These are phyloP conservation scores for Solanum medicagineum DNA, from an alignment of 257 asterid genomes.

Conservation along the genomic window DNA sequence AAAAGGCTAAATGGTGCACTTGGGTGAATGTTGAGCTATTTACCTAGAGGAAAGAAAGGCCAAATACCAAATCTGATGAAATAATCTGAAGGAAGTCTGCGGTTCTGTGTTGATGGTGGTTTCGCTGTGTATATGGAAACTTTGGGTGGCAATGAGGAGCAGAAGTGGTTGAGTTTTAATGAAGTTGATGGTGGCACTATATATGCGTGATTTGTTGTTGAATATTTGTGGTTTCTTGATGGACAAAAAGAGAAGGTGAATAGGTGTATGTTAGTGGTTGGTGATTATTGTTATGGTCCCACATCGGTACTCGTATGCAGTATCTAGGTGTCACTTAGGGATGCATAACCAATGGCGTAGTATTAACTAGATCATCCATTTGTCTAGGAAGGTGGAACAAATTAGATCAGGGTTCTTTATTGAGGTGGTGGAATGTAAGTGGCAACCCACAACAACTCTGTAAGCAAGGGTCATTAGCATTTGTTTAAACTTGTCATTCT, in stretches of 20 bases:
- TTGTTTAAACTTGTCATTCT: not conserved
- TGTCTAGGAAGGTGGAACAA: not conserved
- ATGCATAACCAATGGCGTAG: not conserved
- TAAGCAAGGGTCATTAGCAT: not conserved
- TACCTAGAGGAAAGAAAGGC: not conserved
- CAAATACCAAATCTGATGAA: not conserved
- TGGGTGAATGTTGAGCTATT: no score
- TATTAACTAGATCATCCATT: not conserved
- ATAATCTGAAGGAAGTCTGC: not conserved
- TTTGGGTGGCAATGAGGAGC: not conserved
- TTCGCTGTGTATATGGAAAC: not conserved
- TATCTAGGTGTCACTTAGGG: not conserved
- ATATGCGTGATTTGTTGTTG: not conserved
- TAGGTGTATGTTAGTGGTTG: not conserved
- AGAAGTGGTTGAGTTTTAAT: not conserved
- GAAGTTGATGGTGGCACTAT: not conserved
- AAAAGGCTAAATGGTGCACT: not conserved
- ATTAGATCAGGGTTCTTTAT: not conserved
- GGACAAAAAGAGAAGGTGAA: not conserved
- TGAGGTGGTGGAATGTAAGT: not conserved
- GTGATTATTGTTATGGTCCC: no score
- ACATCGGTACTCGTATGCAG: not conserved
- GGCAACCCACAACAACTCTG: not conserved
- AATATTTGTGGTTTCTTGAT: not conserved
- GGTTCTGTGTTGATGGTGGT: not conserved